These are phyloP conservation scores for Phellinidium pouzarii DNA, from an alignment of 1,284 basidiomycete species.

Conservation along the genomic window DNA sequence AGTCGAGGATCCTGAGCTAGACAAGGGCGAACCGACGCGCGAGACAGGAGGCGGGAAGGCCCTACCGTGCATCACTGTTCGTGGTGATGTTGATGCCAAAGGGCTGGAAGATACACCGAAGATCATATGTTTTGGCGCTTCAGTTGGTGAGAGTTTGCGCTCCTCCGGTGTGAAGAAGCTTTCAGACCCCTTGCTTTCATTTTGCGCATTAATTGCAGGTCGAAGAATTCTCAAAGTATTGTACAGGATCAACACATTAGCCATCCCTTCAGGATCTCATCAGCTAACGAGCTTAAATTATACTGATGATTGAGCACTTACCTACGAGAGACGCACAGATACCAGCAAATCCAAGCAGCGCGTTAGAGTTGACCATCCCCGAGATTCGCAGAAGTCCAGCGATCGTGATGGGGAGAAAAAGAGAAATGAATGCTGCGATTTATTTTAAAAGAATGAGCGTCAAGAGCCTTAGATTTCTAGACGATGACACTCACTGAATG, in stretches of 20 bases:
- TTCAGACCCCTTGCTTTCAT: slow-evolving; percentile 8
- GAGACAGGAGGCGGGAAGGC: slow-evolving; percentile 15
- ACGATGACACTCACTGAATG: slow-evolving; percentile 37
- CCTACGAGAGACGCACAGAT: slow-evolving; percentile 10
- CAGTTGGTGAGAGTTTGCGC: slow-evolving; percentile 13
- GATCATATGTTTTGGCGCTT: slow-evolving; percentile 9
- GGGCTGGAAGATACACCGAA: slow-evolving; percentile 1
- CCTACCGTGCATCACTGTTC: slow-evolving; percentile 7
- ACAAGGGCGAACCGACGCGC: slow-evolving; percentile 5
- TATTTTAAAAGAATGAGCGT: background rate
- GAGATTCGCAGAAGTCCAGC: slow-evolving; percentile 13
- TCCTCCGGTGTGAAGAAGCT: slow-evolving; percentile 18
- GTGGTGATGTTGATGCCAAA: background rate
- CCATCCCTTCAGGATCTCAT: slow-evolving; percentile 38
- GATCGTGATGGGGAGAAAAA: slow-evolving; percentile 18
- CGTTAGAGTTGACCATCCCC: slow-evolving; percentile 10
- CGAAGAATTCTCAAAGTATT: slow-evolving; percentile 61
- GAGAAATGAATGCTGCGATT: slow-evolving; percentile 8
- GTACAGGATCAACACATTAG: slow-evolving; percentile 57
- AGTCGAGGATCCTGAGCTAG: background rate
- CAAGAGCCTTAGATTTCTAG: background rate
- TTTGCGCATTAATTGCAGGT: slow-evolving; percentile 34
- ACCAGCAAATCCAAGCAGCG: slow-evolving; percentile 24
- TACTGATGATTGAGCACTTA: slow-evolving; percentile 10
- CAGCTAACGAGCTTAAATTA: background rate